Evolutionary conservation across 331 rosid species (phyloP).

Genomic region (Cydonia oblonga): DNA sequence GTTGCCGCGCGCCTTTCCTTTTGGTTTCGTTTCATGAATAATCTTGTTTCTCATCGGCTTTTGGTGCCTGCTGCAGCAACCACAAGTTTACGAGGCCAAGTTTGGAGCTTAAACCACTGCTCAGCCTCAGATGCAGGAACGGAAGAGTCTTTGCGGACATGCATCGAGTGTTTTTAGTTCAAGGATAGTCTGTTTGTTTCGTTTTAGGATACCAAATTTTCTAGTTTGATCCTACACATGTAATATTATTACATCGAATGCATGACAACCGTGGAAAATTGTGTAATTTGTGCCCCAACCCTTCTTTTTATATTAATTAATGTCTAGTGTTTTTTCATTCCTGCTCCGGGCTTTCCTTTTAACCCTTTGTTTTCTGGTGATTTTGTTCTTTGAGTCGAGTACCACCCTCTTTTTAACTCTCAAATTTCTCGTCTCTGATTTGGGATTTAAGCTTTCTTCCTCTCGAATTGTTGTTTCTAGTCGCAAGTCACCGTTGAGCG

Average conservation of each 20-base stretch:
- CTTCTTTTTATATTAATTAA: too few relatives aligned
- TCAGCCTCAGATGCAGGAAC: not conserved
- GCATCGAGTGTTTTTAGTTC: not conserved
- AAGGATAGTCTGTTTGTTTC: not conserved
- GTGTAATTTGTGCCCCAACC: too few relatives aligned
- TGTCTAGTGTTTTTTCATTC: too few relatives aligned
- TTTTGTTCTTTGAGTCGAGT: too few relatives aligned
- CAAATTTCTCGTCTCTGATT: too few relatives aligned
- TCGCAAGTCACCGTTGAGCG: too few relatives aligned
- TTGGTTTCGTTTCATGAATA: not conserved
- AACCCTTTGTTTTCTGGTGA: too few relatives aligned
- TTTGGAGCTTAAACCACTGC: slow-evolving; percentile 40
- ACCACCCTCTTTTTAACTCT: too few relatives aligned
- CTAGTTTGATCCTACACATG: not conserved
- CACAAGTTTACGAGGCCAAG: slow-evolving; percentile 66
- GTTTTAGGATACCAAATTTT: slow-evolving; percentile 3
- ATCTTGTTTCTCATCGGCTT: not conserved
- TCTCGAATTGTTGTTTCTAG: too few relatives aligned
- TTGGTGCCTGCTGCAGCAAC: slow-evolving; percentile 49
- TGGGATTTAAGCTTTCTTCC: too few relatives aligned
- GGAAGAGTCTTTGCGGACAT: not conserved
- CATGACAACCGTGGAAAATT: not conserved
- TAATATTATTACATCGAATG: not conserved
- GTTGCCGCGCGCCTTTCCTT: not conserved
- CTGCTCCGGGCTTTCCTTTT: too few relatives aligned